Conservation (phyloP, 352 stramenopile genomes). For the Saprolegnia diclina region DNA sequence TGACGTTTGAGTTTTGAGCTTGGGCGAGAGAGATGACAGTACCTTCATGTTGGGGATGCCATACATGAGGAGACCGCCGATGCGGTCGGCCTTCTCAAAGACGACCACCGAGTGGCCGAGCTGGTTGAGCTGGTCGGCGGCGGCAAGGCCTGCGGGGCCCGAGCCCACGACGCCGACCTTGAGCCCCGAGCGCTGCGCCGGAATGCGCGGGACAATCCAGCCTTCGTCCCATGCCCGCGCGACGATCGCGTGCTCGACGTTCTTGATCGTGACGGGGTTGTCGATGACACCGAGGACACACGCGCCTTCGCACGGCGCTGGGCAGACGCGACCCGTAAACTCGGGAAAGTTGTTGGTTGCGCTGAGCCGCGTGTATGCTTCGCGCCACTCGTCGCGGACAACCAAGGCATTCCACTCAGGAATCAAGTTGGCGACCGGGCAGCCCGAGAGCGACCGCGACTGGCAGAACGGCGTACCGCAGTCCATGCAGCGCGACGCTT, state of each 20-base stretch:
- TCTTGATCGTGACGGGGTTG: conserved; percentile 97
- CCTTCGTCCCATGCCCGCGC: conserved; percentile 94
- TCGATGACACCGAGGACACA: conserved; percentile 96
- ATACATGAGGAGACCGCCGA: conserved; percentile 97
- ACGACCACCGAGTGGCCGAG: conserved; percentile 96
- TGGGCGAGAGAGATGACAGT: neutral
- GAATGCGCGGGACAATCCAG: conserved; percentile 92
- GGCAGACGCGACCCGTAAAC: conserved; percentile 97
- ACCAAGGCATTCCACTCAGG: conserved; percentile 99
- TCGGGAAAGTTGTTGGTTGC: conserved; percentile 99
- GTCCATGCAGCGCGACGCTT: conserved; percentile 98
- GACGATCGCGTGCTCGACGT: conserved; percentile 98
- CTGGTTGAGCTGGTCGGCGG: conserved; percentile 96
- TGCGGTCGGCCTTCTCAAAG: conserved; percentile 94
- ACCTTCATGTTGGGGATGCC: conserved; percentile 98
- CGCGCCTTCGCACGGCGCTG: conserved; percentile 93
- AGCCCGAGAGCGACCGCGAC: conserved; percentile 91
- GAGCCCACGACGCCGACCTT: conserved; percentile 95
- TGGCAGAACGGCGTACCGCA: conserved; percentile 98
- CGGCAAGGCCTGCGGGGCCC: conserved; percentile 87
- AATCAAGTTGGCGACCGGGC: conserved; percentile 97
- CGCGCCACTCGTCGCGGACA: conserved; percentile 94
- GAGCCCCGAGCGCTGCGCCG: conserved; percentile 88
- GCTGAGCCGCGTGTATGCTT: conserved; percentile 94
- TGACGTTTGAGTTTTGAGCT: neutral